Base-by-base conservation (phyloP, 2,329 filamentous ascomycete genomes). In the Ceratocystis ficicola region DNA sequence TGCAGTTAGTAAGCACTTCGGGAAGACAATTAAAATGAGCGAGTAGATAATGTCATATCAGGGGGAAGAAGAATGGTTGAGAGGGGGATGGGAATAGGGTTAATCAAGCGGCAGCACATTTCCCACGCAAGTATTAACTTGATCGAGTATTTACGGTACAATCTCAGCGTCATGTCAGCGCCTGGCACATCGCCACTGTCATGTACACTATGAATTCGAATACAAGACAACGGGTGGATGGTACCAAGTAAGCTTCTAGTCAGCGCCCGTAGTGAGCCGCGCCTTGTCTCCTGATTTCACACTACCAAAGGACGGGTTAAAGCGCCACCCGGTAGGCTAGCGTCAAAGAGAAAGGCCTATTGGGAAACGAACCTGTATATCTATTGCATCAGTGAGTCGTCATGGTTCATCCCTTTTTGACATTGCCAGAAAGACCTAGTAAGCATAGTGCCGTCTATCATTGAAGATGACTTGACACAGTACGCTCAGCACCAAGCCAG, bases 41-140 rank as follows among this genome's bases (percentile, higher is more conserved):
- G 36, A 41, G 36, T 57, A 62, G 32, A 28, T 5, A 57, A 25
- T 15, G 41, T 10, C 22, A 65, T 55, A 62, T 28, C 12, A 46
- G 25, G 15, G 22, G 41, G 32, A 59, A 69, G 41, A 63, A 67
- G 65, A 20, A 25, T 5, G 46, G 62, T 22, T 71, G 65, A 69
- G 69, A 65, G 70, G 70, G 69, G 69, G 68, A 69, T 70, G 70
- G 69, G 68, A 71, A 70, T 71, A 72, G 74, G 72, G 71, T 73
- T 74, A 76, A 74, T 77, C 76, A 84, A 90, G 88, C 88, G 89
- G 89, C 89, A 92, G 88, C 89, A 93, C 89, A 82, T 92, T 93
- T 88, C 89, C 86, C 89, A 93, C 89, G 89, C 89, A 94, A 94
- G 89, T 87, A 91, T 93, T 94, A 93, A 89, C 89, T 94, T 94